Evolutionary conservation across 2,329 filamentous ascomycete genomes (phyloP).

Genomic region (Ascochyta fabae): DNA sequence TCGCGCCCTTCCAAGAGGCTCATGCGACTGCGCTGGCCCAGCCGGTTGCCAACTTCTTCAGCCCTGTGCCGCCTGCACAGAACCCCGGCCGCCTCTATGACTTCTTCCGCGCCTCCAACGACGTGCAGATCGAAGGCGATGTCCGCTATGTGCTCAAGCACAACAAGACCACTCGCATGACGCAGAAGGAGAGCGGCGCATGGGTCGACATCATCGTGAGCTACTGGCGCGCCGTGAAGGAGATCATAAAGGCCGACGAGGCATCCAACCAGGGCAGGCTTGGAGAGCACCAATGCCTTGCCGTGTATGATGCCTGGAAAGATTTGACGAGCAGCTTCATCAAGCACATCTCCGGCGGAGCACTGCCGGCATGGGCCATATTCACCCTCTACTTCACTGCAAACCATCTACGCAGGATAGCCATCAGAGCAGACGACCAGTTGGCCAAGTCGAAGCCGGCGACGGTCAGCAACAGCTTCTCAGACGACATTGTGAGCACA

Average conservation of each 20-base stretch:
- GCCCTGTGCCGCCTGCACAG: slow-evolving; percentile 68
- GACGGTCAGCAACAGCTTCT: slow-evolving; percentile 61
- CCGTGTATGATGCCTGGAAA: slow-evolving; percentile 87
- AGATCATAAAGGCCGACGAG: slow-evolving; percentile 72
- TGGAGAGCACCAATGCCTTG: slow-evolving; percentile 71
- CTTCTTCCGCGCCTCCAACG: slow-evolving; percentile 75
- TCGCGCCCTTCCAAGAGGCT: slow-evolving; percentile 75
- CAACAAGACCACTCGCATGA: slow-evolving; percentile 62
- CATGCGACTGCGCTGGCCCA: slow-evolving; percentile 71
- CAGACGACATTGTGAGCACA: slow-evolving; percentile 79
- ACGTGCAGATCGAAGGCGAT: slow-evolving; percentile 69
- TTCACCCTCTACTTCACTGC: slow-evolving; percentile 87
- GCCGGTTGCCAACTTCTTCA: slow-evolving; percentile 75
- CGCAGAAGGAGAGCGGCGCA: slow-evolving; percentile 73
- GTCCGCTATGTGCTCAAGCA: slow-evolving; percentile 74
- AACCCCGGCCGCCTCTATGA: slow-evolving; percentile 70
- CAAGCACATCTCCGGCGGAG: slow-evolving; percentile 77
- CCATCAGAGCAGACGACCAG: slow-evolving; percentile 86
- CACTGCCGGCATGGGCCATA: slow-evolving; percentile 89
- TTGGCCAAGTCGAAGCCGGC: slow-evolving; percentile 57
- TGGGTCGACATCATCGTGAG: slow-evolving; percentile 86
- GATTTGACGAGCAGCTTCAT: slow-evolving; percentile 79
- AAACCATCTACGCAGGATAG: slow-evolving; percentile 85
- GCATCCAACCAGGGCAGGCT: slow-evolving; percentile 53
- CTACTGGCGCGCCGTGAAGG: slow-evolving; percentile 83